Percentiles rank a stretch among this genome's conserved stretches.
phyloP scores from a whole-genome alignment of 208 protist genomes.

The Herpetomonas tarakana region DNA sequence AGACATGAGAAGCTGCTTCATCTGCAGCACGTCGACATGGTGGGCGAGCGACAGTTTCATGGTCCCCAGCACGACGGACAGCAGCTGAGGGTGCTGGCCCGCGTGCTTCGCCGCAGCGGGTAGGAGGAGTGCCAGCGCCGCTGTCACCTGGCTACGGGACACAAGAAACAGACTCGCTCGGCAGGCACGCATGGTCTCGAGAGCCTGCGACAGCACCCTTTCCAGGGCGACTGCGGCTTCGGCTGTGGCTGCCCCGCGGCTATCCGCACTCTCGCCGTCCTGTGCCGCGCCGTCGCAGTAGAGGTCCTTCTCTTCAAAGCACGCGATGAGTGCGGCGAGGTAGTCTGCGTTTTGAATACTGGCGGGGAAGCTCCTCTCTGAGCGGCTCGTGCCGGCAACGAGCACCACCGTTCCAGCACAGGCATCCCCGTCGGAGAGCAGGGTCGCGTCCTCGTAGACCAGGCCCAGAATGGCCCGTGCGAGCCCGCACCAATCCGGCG shows the following conservation, averaged over 20 bases:
- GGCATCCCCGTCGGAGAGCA: too few relatives aligned
- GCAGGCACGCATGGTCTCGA: neutral
- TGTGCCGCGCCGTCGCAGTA: too few relatives aligned
- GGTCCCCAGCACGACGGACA: conserved; percentile 29
- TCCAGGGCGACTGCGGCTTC: neutral
- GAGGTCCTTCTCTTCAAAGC: neutral
- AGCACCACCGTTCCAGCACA: too few relatives aligned
- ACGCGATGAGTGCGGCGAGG: neutral
- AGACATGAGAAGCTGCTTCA: conserved; percentile 69
- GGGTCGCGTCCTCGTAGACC: conserved; percentile 34
- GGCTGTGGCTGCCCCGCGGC: too few relatives aligned
- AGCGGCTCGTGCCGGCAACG: too few relatives aligned
- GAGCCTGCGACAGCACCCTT: neutral
- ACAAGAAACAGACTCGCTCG: neutral
- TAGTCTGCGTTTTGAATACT: neutral
- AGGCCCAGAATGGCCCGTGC: conserved; percentile 21
- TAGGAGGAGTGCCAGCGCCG: neutral
- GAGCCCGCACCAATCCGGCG: conserved; percentile 10
- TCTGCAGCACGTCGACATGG: conserved; percentile 70
- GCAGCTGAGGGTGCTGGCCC: conserved; percentile 12
- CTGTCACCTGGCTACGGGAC: neutral
- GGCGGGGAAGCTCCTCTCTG: neutral
- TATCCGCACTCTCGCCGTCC: neutral
- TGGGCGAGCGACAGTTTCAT: conserved; percentile 43
- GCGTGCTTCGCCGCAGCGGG: neutral